A percentile compares a stretch with the other conserved stretches of the same genome.
These are phyloP conservation scores for Apiospora aurea DNA, from an alignment of 2,329 filamentous ascomycete genomes.

Conservation along the genomic window DNA sequence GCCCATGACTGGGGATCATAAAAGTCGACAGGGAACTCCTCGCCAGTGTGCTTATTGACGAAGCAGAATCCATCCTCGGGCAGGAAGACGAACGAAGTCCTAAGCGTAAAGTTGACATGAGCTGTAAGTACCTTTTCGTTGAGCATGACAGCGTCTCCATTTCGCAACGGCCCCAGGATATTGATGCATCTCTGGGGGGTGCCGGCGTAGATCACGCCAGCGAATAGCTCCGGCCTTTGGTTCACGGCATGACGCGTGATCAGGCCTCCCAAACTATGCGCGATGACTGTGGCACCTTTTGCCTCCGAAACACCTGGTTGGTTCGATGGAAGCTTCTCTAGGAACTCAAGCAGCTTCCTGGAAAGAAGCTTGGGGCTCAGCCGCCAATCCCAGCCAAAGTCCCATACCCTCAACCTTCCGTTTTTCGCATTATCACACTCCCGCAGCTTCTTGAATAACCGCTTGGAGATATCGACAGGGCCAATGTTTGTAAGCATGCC, in stretches of 20 bases:
- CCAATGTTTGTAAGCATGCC: conserved; percentile 94
- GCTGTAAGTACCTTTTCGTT: conserved; percentile 91
- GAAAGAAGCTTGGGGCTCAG: conserved; percentile 82
- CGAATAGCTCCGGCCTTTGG: conserved; percentile 81
- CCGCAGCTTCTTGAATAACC: conserved; percentile 79
- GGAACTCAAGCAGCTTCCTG: conserved; percentile 72
- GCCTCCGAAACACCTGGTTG: conserved; percentile 57
- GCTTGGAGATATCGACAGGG: conserved; percentile 85
- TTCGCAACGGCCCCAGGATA: conserved; percentile 86
- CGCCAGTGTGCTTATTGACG: conserved; percentile 79
- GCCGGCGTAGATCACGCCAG: conserved; percentile 85
- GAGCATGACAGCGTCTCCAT: conserved; percentile 90
- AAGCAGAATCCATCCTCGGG: conserved; percentile 90
- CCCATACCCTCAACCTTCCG: conserved; percentile 79
- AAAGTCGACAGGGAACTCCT: conserved; percentile 84
- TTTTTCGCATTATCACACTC: conserved; percentile 75
- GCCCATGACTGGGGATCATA: conserved; percentile 83
- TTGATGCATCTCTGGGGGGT: conserved; percentile 88
- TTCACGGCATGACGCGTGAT: conserved; percentile 92
- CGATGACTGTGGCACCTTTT: conserved; percentile 79
- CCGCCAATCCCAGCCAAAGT: conserved; percentile 96
- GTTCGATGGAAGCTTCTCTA: conserved; percentile 80
- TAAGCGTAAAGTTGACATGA: conserved; percentile 90
- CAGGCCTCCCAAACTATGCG: conserved; percentile 86
- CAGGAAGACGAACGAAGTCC: conserved; percentile 84